Conservation (phyloP, 768 basidiomycete genomes). For the Mycena rebaudengoi region DNA sequence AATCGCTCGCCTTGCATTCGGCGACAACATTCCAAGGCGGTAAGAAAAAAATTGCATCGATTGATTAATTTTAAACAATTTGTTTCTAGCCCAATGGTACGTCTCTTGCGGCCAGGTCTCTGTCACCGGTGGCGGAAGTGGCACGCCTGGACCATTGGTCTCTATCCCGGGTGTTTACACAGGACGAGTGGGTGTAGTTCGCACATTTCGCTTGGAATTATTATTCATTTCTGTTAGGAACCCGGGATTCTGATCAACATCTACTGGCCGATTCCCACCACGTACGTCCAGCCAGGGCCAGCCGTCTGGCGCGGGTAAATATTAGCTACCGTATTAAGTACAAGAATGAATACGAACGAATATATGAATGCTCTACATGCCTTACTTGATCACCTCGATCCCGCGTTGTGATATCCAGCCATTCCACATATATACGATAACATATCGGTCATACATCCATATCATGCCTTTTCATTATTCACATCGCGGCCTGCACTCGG, state of each 20-base stretch:
- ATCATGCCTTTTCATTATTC: too few relatives aligned
- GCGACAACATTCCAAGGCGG: constrained; percentile 51
- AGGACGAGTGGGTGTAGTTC: constrained; percentile 29
- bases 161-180: constrained; percentile 49
- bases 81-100: constrained; percentile 41
- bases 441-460: too few relatives aligned
- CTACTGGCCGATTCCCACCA: constrained; percentile 36
- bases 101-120: constrained; percentile 50
- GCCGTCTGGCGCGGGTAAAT: constrained; percentile 26
- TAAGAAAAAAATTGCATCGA: constrained; percentile 28
- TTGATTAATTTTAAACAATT: not conserved
- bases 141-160: constrained; percentile 45
- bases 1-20: constrained; percentile 52
- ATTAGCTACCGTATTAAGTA: too few relatives aligned
- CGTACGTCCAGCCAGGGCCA: constrained; percentile 43
- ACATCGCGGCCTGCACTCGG: too few relatives aligned
- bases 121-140: constrained; percentile 50
- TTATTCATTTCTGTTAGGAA: constrained; percentile 9
- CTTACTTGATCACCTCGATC: too few relatives aligned
- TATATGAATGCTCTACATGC: too few relatives aligned
- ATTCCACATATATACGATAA: too few relatives aligned
- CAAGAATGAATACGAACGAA: too few relatives aligned
- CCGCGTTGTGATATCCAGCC: too few relatives aligned
- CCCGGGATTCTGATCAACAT: constrained; percentile 42
- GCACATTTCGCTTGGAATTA: not conserved